Conservation (phyloP, 306 rosid species). For the Spatholobus suberectus region DNA sequence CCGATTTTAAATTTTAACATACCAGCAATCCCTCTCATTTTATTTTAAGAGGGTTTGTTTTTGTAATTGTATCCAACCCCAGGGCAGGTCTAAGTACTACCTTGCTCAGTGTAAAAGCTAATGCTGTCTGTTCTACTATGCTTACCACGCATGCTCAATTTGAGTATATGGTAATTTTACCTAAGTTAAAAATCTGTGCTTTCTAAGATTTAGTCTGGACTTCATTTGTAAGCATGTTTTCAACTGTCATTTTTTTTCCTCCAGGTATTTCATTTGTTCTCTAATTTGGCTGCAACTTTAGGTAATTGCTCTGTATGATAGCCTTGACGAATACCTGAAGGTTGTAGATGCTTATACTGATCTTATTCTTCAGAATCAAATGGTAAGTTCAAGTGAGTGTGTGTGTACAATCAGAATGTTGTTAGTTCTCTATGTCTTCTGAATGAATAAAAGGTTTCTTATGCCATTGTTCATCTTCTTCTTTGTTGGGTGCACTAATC, state of each 20-base stretch:
- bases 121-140: not conserved
- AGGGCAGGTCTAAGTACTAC: not conserved
- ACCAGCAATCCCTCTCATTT: constrained; percentile 21
- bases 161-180: constrained; percentile 22
- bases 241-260: constrained; percentile 9
- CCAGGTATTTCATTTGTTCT: constrained; percentile 30
- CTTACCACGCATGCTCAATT: not conserved
- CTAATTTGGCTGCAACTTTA: constrained; percentile 50
- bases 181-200: not conserved
- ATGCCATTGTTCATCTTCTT: constrained; percentile 10
- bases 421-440: constrained; percentile 22
- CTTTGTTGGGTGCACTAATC: constrained; percentile 24
- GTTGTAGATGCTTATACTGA: constrained; percentile 92
- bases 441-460: constrained; percentile 9
- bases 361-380: constrained; percentile 75
- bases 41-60: not conserved
- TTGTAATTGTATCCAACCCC: constrained; percentile 7
- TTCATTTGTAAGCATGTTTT: constrained; percentile 27
- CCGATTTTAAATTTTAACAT: not conserved
- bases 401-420: constrained; percentile 26
- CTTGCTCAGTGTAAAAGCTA: not conserved
- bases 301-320: constrained; percentile 66
- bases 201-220: not conserved
- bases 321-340: constrained; percentile 81
- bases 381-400: constrained; percentile 61